These are phyloP conservation scores for Agaricus blazei DNA, from an alignment of 768 basidiomycete genomes.

Conservation along the genomic window DNA sequence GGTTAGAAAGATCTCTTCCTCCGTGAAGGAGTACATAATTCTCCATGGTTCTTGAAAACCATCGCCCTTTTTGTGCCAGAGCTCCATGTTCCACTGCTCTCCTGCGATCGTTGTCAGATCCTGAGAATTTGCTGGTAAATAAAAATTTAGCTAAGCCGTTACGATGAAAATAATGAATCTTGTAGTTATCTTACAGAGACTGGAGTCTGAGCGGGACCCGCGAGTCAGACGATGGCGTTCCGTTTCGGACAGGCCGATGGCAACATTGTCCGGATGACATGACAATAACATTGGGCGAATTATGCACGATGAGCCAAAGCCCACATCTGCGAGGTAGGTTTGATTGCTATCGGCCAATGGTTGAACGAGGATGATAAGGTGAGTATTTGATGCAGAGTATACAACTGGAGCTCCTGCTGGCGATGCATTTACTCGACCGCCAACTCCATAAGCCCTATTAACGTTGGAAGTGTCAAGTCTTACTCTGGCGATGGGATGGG, in stretches of 20 bases:
- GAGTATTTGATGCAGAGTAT: slow-evolving; percentile 14
- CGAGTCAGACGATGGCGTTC: slow-evolving; percentile 7
- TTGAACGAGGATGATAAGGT: slow-evolving; percentile 27
- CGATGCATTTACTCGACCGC: slow-evolving; percentile 22
- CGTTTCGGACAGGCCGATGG: not conserved
- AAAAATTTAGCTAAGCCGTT: too few species aligned
- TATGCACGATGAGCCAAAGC: slow-evolving; percentile 21
- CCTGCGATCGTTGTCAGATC: not conserved
- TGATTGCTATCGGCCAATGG: slow-evolving; percentile 19
- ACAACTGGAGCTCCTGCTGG: not conserved
- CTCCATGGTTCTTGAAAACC: slow-evolving; percentile 14
- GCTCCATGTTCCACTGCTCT: slow-evolving; percentile 14
- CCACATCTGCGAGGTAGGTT: slow-evolving; percentile 30
- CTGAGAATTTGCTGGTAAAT: not conserved
- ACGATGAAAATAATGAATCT: too few species aligned
- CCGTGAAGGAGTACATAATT: slow-evolving; percentile 22
- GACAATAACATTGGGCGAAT: slow-evolving; percentile 24
- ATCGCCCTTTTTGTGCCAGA: slow-evolving; percentile 10
- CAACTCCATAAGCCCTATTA: slow-evolving; percentile 20
- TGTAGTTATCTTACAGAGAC: not conserved
- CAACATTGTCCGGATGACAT: not conserved
- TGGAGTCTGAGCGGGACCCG: not conserved
- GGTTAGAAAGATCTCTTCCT: slow-evolving; percentile 18
- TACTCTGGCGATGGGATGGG: not conserved
- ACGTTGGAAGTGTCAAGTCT: too few species aligned